phyloP scores from a whole-genome alignment of 352 stramenopile species.

The Pythium rhizo-oryzae region DNA sequence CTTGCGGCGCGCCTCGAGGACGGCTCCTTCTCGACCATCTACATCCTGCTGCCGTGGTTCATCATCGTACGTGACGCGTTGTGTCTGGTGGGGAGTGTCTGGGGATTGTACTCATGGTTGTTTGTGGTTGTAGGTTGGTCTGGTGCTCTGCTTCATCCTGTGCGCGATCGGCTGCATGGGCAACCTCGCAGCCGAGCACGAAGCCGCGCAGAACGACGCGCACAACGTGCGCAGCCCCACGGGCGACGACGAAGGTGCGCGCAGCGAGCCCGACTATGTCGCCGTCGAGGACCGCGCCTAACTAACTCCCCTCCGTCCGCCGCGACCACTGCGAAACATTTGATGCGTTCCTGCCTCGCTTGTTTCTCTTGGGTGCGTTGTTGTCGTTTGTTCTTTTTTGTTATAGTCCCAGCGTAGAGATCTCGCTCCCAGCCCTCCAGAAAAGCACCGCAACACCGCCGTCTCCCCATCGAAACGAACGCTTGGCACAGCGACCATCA shows the following conservation, averaged over 20 bases:
- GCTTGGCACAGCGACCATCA: too few species aligned
- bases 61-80: conserved; percentile 61
- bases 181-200: conserved; percentile 44
- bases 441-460: too few species aligned
- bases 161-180: conserved; percentile 79
- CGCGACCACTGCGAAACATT: too few species aligned
- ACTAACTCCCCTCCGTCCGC: neutral
- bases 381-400: neutral
- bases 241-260: conserved; percentile 61
- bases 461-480: too few species aligned
- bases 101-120: too few species aligned
- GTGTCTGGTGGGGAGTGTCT: neutral
- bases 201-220: conserved; percentile 34
- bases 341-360: too few species aligned
- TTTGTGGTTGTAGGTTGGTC: conserved; percentile 43
- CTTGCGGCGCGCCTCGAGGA: conserved; percentile 71
- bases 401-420: conserved; percentile 2
- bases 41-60: conserved; percentile 81
- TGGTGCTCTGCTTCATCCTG: conserved; percentile 80
- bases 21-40: conserved; percentile 75
- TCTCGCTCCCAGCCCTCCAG: too few species aligned
- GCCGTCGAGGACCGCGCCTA: conserved; percentile 47
- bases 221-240: conserved; percentile 48
- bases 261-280: conserved; percentile 55
- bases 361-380: neutral